Evolutionary conservation across 192 early-diverging fungal genomes (phyloP).

Genomic region (Umbelopsis vinacea): DNA sequence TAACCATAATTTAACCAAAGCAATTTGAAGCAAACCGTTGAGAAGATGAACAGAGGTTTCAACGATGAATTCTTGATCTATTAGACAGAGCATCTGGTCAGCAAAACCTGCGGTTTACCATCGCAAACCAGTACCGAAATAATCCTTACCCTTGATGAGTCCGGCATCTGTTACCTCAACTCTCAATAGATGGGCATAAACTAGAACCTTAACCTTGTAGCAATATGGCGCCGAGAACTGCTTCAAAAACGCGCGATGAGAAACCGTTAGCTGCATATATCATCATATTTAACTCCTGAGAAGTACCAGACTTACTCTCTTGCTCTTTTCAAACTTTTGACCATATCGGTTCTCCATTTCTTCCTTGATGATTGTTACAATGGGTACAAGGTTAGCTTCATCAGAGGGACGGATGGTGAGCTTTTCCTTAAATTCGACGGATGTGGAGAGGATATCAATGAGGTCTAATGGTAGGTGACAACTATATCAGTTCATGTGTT

Average conservation of each 20-base stretch:
- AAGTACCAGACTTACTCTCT: slow-evolving; percentile 47
- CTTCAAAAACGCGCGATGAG: slow-evolving; percentile 7
- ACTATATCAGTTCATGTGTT: background rate
- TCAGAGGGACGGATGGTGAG: slow-evolving; percentile 47
- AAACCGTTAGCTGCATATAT: background rate
- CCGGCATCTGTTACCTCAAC: slow-evolving; percentile 55
- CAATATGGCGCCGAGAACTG: slow-evolving; percentile 27
- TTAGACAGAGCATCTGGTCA: background rate
- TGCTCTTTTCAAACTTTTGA: slow-evolving; percentile 65
- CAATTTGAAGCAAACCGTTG: slow-evolving; percentile 88
- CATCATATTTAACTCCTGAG: background rate
- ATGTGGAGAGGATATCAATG: slow-evolving; percentile 75
- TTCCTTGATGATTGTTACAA: slow-evolving; percentile 50
- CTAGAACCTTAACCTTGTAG: slow-evolving; percentile 76
- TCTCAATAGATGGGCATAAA: slow-evolving; percentile 86
- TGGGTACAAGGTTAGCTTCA: slow-evolving; percentile 45
- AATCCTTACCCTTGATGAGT: slow-evolving; percentile 38
- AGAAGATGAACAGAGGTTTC: slow-evolving; percentile 76
- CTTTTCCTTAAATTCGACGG: slow-evolving; percentile 74
- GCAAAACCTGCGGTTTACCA: background rate
- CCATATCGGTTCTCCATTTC: slow-evolving; percentile 61
- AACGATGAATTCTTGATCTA: slow-evolving; percentile 75
- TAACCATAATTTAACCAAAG: slow-evolving; percentile 87
- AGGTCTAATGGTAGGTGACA: slow-evolving; percentile 47
- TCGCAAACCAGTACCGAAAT: background rate